phyloP scores from a whole-genome alignment of 1,139 yeast genomes.

The Geotrichum histeridarum region DNA sequence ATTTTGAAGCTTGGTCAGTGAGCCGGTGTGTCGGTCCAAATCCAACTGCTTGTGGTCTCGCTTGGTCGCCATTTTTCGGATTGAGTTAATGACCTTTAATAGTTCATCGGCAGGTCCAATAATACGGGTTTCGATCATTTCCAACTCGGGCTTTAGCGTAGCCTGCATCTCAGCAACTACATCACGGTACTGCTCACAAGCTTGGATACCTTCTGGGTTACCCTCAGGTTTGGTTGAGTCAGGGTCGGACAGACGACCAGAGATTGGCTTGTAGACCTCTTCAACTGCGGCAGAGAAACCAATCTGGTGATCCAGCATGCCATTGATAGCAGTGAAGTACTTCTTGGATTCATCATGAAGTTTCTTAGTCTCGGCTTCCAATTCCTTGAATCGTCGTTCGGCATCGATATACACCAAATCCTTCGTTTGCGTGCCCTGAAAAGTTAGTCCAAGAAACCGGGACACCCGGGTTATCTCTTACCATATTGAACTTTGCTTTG shows the following conservation, averaged over 20 bases:
- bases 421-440: slow-evolving; percentile 65
- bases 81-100: slow-evolving; percentile 69
- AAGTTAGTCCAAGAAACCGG: background rate
- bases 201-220: slow-evolving; percentile 92
- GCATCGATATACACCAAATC: slow-evolving; percentile 94
- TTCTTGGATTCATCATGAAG: slow-evolving; percentile 85
- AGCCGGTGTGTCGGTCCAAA: slow-evolving; percentile 75
- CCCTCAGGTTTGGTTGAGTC: slow-evolving; percentile 81
- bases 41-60: slow-evolving; percentile 95
- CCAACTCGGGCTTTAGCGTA: slow-evolving; percentile 85
- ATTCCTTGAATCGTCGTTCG: slow-evolving; percentile 88
- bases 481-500: slow-evolving; percentile 40
- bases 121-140: slow-evolving; percentile 82
- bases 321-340: slow-evolving; percentile 85
- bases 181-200: slow-evolving; percentile 85
- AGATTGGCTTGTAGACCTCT: slow-evolving; percentile 91
- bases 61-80: slow-evolving; percentile 89
- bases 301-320: slow-evolving; percentile 87
- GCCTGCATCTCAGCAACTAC: slow-evolving; percentile 82
- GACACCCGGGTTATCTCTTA: slow-evolving; percentile 18
- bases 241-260: slow-evolving; percentile 88
- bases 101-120: slow-evolving; percentile 91
- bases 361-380: slow-evolving; percentile 84
- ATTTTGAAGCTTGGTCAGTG: slow-evolving; percentile 64
- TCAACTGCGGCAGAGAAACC: slow-evolving; percentile 92